Evolutionary conservation across 768 basidiomycete genomes (phyloP), one percentile per base, ranked within the genome.

Genomic region (Sporobolomyces roseus): DNA sequence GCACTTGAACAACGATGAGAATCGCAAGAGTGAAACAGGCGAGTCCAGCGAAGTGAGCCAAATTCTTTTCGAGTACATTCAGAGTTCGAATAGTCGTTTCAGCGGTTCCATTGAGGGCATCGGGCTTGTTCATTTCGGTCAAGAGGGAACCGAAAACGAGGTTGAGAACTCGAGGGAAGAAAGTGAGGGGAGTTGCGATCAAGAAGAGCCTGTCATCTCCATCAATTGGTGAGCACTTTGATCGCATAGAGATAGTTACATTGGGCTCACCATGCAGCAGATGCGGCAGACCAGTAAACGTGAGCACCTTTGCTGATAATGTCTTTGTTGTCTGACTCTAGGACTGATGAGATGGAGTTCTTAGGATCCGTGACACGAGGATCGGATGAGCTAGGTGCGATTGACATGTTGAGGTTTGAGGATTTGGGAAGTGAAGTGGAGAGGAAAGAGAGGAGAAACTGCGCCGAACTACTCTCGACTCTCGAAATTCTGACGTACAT

Each of bases 61-160:
- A 33, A 17, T n/a, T 53, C n/a, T 50, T 23, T 51, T 71, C 70
- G n/a, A 71, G 56, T 13, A 50, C 38, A 33, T 71, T 71, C 10
- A 66, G 51, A 32, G 53, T 63, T 17, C 70, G 50, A 21, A 71
- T 49, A 2, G 66, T 58, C 12, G 65, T 51, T 12, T 50, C 55
- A 4, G 21, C 59, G 1, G 65, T 50, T 19, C 61, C 50, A 2
- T 58, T 54, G 50, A 55, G 51, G 17, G 60, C 61, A 2, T 54
- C 46, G 4, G 62, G 61, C 14, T 70, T 61, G 30, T 49, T 55
- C 33, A 41, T 36, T 25, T 61, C 65, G 45, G 65, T 59, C 10
- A 71, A 45, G 21, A 71, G 70, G 4, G 51, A 30, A 17, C 56
- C 70, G 30, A 71, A 67, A 32, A 71, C 30, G 56, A 71, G 62